phyloP scores from a whole-genome alignment of 2,329 filamentous ascomycete species.

The Coleophoma eucalyptorum region DNA sequence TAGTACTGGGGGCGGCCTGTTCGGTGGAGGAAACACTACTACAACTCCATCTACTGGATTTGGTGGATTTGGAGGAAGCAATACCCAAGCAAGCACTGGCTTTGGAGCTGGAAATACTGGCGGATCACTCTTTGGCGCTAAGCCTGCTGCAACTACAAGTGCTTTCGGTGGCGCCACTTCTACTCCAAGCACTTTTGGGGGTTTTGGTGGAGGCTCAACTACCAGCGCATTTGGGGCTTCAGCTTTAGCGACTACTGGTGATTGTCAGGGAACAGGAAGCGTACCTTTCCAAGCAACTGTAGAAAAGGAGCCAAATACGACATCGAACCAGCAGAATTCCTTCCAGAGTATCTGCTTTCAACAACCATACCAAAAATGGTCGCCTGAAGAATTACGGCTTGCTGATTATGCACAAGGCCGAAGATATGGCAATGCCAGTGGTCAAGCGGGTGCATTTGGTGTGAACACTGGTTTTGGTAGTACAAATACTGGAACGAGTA shows the following conservation, averaged over 20 bases:
- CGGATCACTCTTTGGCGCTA: constrained; percentile 24
- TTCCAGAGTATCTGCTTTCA: constrained; percentile 81
- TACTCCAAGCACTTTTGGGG: constrained; percentile 12
- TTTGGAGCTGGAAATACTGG: constrained; percentile 21
- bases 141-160: constrained; percentile 20
- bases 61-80: constrained; percentile 16
- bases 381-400: constrained; percentile 77
- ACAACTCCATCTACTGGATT: constrained; percentile 27
- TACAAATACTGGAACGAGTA: constrained; percentile 25
- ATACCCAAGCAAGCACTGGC: constrained; percentile 18
- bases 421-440: constrained; percentile 76
- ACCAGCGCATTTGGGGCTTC: constrained; percentile 35
- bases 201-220: constrained; percentile 39
- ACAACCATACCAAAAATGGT: constrained; percentile 82
- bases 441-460: constrained; percentile 80
- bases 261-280: constrained; percentile 65
- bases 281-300: constrained; percentile 64
- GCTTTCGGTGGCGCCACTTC: constrained; percentile 21
- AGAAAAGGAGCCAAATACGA: constrained; percentile 68
- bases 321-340: constrained; percentile 50
- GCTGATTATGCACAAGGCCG: constrained; percentile 88
- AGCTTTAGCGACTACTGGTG: constrained; percentile 38
- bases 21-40: constrained; percentile 36
- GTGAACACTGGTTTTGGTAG: constrained; percentile 43
- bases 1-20: constrained; percentile 44